A percentile compares a stretch with the other conserved stretches of the same genome.
These are phyloP conservation scores for Irpex lacteus DNA, from an alignment of 1,284 basidiomycete species.

Conservation along the genomic window DNA sequence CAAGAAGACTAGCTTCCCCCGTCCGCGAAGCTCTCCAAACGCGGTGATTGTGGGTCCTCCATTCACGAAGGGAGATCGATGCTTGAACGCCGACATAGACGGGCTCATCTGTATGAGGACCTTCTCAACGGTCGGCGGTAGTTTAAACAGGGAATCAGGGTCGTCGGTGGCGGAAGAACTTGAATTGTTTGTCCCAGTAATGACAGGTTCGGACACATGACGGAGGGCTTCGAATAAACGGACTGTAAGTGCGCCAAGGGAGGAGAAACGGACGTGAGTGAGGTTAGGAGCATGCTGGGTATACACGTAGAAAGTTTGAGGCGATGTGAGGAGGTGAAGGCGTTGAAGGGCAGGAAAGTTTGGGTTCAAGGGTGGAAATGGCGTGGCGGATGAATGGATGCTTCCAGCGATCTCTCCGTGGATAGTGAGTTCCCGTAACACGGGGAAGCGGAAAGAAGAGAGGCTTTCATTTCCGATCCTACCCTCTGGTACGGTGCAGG, in stretches of 20 bases:
- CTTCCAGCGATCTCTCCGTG: background rate
- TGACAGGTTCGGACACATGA: background rate
- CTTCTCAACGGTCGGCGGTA: background rate
- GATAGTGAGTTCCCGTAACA: background rate
- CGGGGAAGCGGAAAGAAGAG: background rate
- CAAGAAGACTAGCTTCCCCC: background rate
- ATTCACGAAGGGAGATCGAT: background rate
- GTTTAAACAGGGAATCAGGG: background rate
- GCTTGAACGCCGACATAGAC: background rate
- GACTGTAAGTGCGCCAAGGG: background rate
- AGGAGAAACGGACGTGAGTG: background rate
- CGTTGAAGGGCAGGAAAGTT: background rate
- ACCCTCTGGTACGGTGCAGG: background rate
- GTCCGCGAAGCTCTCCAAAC: background rate
- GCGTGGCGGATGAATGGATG: too few species aligned
- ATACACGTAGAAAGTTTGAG: background rate
- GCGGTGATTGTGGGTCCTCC: background rate
- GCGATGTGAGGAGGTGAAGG: background rate
- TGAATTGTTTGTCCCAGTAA: too few species aligned
- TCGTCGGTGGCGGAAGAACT: background rate
- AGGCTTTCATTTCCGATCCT: background rate
- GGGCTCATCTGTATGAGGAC: background rate
- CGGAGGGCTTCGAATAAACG: background rate
- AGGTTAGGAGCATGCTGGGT: background rate
- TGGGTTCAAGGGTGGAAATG: background rate